Evolutionary conservation across 2,329 filamentous ascomycete genomes (phyloP).

Genomic region (Phialemoniopsis sp.): DNA sequence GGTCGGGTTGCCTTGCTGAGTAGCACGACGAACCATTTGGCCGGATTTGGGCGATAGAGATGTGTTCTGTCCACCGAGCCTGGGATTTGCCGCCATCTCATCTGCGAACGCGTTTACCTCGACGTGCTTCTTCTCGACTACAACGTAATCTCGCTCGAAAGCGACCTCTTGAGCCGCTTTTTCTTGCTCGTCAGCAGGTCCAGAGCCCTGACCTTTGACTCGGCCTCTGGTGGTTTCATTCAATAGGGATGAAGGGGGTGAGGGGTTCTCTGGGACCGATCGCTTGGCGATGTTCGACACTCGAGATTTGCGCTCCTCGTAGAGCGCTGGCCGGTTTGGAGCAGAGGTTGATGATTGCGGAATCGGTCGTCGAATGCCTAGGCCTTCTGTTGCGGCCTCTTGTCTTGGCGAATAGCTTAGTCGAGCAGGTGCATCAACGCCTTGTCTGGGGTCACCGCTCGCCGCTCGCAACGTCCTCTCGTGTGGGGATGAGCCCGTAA

Average conservation of each 20-base stretch:
- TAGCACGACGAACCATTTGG: conserved; percentile 69
- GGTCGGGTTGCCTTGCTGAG: conserved; percentile 69
- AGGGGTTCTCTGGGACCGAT: conserved; percentile 24
- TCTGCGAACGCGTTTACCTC: conserved; percentile 97
- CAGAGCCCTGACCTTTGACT: conserved; percentile 15
- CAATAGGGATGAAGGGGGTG: conserved; percentile 25
- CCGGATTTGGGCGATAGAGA: conserved; percentile 50
- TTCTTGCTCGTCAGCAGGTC: conserved; percentile 50
- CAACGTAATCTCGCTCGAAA: conserved; percentile 89
- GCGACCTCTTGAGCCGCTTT: conserved; percentile 80
- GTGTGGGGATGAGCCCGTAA: conserved; percentile 30
- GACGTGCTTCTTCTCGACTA: conserved; percentile 91
- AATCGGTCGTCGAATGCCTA: conserved; percentile 46
- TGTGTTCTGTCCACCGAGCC: conserved; percentile 43
- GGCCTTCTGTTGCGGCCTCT: conserved; percentile 39
- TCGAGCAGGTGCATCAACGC: conserved; percentile 20
- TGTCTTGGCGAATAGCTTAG: conserved; percentile 38
- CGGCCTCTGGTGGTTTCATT: conserved; percentile 26
- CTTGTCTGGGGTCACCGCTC: conserved; percentile 36
- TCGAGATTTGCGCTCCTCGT: conserved; percentile 31
- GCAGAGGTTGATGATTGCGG: conserved; percentile 44
- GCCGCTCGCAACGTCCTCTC: conserved; percentile 36
- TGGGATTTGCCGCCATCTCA: conserved; percentile 82
- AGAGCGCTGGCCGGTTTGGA: conserved; percentile 33
- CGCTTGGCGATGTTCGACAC: conserved; percentile 33